Evolutionary conservation across 768 basidiomycete species (phyloP).

Genomic region (Sporobolomyces pararoseus): DNA sequence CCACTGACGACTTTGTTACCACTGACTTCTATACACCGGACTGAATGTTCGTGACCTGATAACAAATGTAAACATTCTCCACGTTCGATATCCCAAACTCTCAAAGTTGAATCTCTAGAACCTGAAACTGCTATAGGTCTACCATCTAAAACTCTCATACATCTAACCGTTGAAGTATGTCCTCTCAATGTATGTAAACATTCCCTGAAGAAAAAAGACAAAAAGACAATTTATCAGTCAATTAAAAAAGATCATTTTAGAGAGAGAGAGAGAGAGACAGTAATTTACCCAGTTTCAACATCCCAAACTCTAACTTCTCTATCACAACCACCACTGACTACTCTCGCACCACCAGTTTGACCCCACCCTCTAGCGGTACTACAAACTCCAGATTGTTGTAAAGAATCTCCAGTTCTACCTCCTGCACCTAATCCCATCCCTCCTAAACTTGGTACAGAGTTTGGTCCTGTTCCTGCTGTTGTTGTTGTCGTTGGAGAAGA

Average conservation of each 20-base stretch:
- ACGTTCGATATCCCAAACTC: constrained; percentile 88
- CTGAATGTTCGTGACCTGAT: constrained; percentile 72
- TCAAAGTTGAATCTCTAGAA: constrained; percentile 75
- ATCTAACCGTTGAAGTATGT: constrained; percentile 85
- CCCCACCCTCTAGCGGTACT: constrained; percentile 83
- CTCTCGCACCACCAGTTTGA: constrained; percentile 68
- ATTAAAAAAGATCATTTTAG: too few species aligned
- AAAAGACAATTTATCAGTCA: neutral
- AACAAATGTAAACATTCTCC: constrained; percentile 60
- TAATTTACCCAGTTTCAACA: constrained; percentile 67
- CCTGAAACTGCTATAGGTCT: constrained; percentile 86
- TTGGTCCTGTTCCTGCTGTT: neutral
- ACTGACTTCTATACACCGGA: constrained; percentile 81
- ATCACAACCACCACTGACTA: constrained; percentile 91
- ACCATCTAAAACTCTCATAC: constrained; percentile 78
- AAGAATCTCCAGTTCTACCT: constrained; percentile 32
- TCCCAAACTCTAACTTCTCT: constrained; percentile 91
- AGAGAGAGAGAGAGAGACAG: too few species aligned
- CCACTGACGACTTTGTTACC: constrained; percentile 82
- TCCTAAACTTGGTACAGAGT: neutral
- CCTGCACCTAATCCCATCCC: constrained; percentile 43
- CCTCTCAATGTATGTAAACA: constrained; percentile 76
- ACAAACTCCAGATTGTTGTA: constrained; percentile 51
- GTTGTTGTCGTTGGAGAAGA: neutral
- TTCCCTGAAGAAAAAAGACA: constrained; percentile 49